Base-by-base conservation (phyloP, 495 filamentous ascomycete species). In the Penicillium odoratum region DNA sequence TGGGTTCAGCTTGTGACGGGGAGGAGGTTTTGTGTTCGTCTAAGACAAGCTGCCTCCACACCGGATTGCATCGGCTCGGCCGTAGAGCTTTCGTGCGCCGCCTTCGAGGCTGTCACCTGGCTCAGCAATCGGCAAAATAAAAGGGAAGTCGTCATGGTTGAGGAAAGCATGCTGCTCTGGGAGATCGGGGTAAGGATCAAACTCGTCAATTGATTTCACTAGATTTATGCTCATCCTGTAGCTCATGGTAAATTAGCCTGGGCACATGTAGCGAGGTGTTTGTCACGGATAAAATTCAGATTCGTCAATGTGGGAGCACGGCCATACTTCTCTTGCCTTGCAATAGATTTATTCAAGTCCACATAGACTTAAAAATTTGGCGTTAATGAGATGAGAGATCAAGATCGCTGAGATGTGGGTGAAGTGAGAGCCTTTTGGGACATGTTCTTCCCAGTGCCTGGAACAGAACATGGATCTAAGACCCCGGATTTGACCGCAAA, bases 61-160 rank as follows among this genome's bases (percentile, higher is more conserved):
- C 30, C 48, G 9, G 11, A 68, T 55, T 4, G 62, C 56, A 13
- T 57, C 29, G n/a, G 67, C 69, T 3, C 71, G 54, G 29, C 45
- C 53, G 21, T 53, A n/a, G 4, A 71, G 26, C 51, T 71, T 73
- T 18, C 28, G 44, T 5, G 51, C 61, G 15, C 65, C 71, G 9
- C 43, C 54, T 49, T 69, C 58, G 4, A 71, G 65, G 38, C 62
- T 58, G 43, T 73, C 70, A 11, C 34, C 49, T 9, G 51, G 53
- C 11, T 49, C 36, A 0, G 70, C 68, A 4, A 66, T 51, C 0
- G 68, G 57, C 11, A 70, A 15, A 1, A 59, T 4, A 54, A 54
- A 70, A 48, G 57, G 54, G 40, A 60, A 34, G 25, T 48, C 57
- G 21, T 48, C 18, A 16, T 26, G 46, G 30, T 28, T 53, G 21